Percentiles rank a stretch among this genome's conserved stretches.
These are phyloP conservation scores for Rostrohypoxylon terebratum DNA, from an alignment of 495 filamentous ascomycete species.

Conservation along the genomic window DNA sequence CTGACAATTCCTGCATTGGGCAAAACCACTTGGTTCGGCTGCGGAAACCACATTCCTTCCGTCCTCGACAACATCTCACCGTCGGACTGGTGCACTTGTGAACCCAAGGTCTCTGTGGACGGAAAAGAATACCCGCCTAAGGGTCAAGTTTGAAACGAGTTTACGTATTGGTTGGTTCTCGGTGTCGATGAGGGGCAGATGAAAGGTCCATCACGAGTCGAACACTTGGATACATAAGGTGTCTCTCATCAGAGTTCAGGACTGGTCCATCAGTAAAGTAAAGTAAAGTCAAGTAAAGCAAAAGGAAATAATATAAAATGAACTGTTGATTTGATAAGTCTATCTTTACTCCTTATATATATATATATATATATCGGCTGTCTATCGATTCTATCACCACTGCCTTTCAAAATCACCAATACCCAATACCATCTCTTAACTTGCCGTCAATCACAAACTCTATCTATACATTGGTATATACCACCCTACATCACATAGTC, in stretches of 20 bases:
- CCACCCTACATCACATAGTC: background rate
- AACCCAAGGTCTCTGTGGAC: slow-evolving; percentile 68
- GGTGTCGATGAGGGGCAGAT: background rate
- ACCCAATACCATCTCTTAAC: background rate
- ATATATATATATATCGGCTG: background rate
- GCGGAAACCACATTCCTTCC: slow-evolving; percentile 73
- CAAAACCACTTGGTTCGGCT: slow-evolving; percentile 77
- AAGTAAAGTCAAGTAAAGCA: background rate
- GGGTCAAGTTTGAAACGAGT: slow-evolving; percentile 46
- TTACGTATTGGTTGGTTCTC: background rate
- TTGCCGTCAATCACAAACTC: slow-evolving; percentile 5
- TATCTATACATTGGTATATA: slow-evolving; percentile 7
- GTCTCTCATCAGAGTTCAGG: background rate
- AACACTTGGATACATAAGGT: too few species aligned
- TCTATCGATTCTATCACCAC: slow-evolving; percentile 7
- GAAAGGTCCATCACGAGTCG: too few species aligned
- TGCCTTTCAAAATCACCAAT: too few species aligned
- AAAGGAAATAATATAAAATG: background rate
- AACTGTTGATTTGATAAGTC: background rate
- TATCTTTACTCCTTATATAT: background rate
- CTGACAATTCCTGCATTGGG: slow-evolving; percentile 53
- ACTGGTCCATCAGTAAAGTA: background rate
- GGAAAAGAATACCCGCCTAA: slow-evolving; percentile 72
- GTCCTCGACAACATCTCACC: slow-evolving; percentile 73
- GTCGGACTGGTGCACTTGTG: slow-evolving; percentile 72